phyloP scores from a whole-genome alignment of 345 rosid genomes.

The Eutrema heterophyllum region DNA sequence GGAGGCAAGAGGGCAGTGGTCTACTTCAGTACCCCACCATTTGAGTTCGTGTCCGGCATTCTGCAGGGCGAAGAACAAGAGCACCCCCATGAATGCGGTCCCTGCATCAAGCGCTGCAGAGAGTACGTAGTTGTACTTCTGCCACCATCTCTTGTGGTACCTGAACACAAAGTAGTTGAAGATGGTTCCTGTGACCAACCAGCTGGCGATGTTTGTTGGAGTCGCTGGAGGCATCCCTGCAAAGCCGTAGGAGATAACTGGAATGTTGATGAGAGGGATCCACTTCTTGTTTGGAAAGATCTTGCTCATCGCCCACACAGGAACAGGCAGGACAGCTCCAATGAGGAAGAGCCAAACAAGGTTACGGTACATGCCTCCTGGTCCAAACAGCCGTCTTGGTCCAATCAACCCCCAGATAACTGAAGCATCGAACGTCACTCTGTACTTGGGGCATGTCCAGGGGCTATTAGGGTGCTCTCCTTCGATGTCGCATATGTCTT shows the following conservation, averaged over 20 bases:
- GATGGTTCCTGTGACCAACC: constrained; percentile 86
- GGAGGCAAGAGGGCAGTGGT: constrained; percentile 88
- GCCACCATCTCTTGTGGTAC: constrained; percentile 96
- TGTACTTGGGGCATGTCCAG: constrained; percentile 98
- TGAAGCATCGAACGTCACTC: constrained; percentile 94
- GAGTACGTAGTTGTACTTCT: constrained; percentile 91
- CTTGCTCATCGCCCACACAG: constrained; percentile 82
- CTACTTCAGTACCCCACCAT: constrained; percentile 93
- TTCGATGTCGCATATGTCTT: constrained; percentile 76
- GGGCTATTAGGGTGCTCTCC: constrained; percentile 77
- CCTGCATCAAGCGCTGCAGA: constrained; percentile 98
- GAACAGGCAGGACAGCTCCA: constrained; percentile 92
- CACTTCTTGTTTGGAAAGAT: constrained; percentile 88
- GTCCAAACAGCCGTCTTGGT: constrained; percentile 78
- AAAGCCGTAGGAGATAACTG: constrained; percentile 90
- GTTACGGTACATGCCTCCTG: constrained; percentile 90
- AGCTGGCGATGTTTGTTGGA: constrained; percentile 96
- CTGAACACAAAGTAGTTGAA: constrained; percentile 93
- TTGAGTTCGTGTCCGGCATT: constrained; percentile 51
- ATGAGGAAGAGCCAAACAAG: constrained; percentile 91
- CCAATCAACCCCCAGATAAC: constrained; percentile 98
- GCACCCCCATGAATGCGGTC: constrained; percentile 96
- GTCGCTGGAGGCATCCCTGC: constrained; percentile 99
- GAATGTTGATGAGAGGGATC: constrained; percentile 92
- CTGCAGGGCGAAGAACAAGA: constrained; percentile 86